phyloP scores from a whole-genome alignment of 2,329 filamentous ascomycete genomes.

The Neonectria punicea region DNA sequence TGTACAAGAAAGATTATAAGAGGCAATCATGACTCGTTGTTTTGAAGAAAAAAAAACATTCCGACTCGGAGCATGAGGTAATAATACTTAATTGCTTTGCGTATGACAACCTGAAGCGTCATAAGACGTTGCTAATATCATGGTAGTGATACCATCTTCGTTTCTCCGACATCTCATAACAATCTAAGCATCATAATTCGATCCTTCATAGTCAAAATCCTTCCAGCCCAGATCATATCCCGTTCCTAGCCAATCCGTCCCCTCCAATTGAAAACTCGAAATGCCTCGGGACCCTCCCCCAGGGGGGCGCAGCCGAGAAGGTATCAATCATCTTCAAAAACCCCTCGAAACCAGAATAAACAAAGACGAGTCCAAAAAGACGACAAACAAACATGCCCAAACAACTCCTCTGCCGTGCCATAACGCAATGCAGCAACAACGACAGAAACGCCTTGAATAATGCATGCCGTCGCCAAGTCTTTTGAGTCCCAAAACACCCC shows the following conservation, averaged over 20 bases:
- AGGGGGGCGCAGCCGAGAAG: slow-evolving; percentile 37
- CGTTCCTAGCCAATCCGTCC: slow-evolving; percentile 12
- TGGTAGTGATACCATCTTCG: slow-evolving; percentile 35
- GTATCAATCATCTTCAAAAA: slow-evolving; percentile 40
- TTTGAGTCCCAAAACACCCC: slow-evolving; percentile 26
- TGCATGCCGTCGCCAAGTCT: slow-evolving; percentile 36
- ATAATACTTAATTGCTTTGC: not conserved
- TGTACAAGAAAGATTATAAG: not conserved
- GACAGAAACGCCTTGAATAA: slow-evolving; percentile 45
- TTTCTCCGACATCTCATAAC: slow-evolving; percentile 39
- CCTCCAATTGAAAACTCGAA: slow-evolving; percentile 31
- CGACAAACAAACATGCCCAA: slow-evolving; percentile 36
- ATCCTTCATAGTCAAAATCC: slow-evolving; percentile 19
- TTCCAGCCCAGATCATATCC: slow-evolving; percentile 21
- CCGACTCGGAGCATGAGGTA: not conserved
- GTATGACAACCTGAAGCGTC: not conserved
- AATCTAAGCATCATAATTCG: slow-evolving; percentile 38
- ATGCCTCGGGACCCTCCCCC: slow-evolving; percentile 41
- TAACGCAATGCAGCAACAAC: slow-evolving; percentile 38
- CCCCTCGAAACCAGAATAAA: slow-evolving; percentile 30
- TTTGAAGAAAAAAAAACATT: not conserved
- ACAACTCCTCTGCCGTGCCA: slow-evolving; percentile 43
- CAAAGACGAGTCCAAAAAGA: slow-evolving; percentile 32
- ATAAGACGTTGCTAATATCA: not conserved
- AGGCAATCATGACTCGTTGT: not conserved